These are phyloP conservation scores for Brassica carinata DNA, from an alignment of 345 rosid genomes.

Conservation along the genomic window DNA sequence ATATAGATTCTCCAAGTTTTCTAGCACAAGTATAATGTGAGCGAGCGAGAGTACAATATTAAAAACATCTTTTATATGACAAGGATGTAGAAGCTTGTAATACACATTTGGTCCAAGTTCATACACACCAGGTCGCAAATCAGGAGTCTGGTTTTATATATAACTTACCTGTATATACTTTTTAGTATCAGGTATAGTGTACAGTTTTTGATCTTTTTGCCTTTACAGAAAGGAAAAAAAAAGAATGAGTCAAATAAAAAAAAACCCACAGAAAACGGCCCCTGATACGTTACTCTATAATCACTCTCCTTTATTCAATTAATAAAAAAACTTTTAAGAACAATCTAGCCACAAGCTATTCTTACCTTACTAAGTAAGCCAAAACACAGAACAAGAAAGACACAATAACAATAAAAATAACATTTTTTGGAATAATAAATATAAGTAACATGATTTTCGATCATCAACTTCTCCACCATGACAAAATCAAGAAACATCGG, in stretches of 20 bases:
- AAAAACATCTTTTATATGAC: background rate
- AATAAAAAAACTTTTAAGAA: background rate
- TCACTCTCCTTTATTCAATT: background rate
- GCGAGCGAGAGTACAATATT: background rate
- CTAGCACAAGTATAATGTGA: background rate
- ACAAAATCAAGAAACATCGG: conserved; percentile 35
- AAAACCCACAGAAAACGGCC: background rate
- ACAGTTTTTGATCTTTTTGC: background rate
- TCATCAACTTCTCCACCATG: conserved; percentile 22
- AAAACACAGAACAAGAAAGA: background rate
- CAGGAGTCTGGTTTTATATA: background rate
- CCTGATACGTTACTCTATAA: background rate
- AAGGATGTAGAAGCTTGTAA: background rate
- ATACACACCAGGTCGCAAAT: background rate
- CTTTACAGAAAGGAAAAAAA: background rate
- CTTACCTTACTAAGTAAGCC: background rate
- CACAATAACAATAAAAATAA: background rate
- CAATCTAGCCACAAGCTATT: background rate
- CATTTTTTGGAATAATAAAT: background rate
- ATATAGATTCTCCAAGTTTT: background rate
- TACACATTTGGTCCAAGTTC: background rate
- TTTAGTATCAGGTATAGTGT: background rate
- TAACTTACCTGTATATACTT: background rate
- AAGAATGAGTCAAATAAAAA: background rate
- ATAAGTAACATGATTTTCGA: conserved; percentile 19